These are phyloP conservation scores for Crucibulum laeve DNA, from an alignment of 768 basidiomycete genomes.

Conservation along the genomic window DNA sequence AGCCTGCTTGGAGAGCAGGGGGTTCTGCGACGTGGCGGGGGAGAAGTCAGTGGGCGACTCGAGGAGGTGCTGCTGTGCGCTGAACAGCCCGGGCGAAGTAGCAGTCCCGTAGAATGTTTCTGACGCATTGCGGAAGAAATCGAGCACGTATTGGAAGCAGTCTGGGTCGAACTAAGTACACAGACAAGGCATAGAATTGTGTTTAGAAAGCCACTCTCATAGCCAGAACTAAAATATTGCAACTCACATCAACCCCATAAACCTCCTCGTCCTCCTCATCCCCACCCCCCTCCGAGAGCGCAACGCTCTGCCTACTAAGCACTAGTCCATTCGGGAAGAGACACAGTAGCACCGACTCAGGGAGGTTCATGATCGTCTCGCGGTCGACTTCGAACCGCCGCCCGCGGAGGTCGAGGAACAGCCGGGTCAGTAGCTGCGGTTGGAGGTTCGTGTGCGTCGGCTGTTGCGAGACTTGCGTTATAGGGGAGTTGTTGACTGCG, in stretches of 20 bases:
- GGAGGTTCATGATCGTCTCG: slow-evolving; percentile 97
- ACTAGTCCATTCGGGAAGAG: slow-evolving; percentile 97
- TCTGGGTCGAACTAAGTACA: slow-evolving; percentile 93
- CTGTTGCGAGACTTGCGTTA: slow-evolving; percentile 58
- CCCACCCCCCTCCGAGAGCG: slow-evolving; percentile 69
- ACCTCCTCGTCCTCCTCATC: slow-evolving; percentile 80
- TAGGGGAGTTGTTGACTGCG: slow-evolving; percentile 42
- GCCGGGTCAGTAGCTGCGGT: slow-evolving; percentile 82
- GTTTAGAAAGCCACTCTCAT: slow-evolving; percentile 6
- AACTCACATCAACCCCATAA: slow-evolving; percentile 92
- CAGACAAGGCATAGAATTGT: no score
- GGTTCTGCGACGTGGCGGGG: slow-evolving; percentile 76
- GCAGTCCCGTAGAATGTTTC: slow-evolving; percentile 90
- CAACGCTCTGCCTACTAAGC: slow-evolving; percentile 79
- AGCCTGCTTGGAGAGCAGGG: slow-evolving; percentile 91
- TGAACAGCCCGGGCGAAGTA: slow-evolving; percentile 65
- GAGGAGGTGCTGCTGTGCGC: slow-evolving; percentile 74
- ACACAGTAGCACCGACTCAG: slow-evolving; percentile 94
- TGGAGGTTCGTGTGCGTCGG: slow-evolving; percentile 70
- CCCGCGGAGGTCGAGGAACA: slow-evolving; percentile 91
- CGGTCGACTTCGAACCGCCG: slow-evolving; percentile 91
- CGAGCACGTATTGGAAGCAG: slow-evolving; percentile 90
- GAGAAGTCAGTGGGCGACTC: slow-evolving; percentile 63
- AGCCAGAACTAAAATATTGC: not conserved
- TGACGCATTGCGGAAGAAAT: slow-evolving; percentile 86